These are phyloP conservation scores for Colletotrichum caudatum DNA, from an alignment of 2,329 filamentous ascomycete genomes.

Conservation along the genomic window DNA sequence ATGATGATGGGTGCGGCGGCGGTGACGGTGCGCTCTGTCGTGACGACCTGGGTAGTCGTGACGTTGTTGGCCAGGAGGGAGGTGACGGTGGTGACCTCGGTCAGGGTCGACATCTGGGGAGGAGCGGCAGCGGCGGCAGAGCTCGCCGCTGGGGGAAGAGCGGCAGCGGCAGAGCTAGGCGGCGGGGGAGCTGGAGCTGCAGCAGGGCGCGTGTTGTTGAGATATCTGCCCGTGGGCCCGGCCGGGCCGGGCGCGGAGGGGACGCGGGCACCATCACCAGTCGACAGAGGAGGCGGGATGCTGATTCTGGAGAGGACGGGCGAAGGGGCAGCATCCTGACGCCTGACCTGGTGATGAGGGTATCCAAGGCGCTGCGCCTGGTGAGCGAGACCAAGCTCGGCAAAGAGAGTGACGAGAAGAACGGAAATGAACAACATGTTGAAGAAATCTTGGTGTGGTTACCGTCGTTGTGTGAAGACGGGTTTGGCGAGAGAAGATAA, in stretches of 20 bases:
- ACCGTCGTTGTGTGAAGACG: conserved; percentile 10
- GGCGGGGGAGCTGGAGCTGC: background rate
- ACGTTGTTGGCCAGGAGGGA: conserved; percentile 28
- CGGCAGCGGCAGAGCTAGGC: conserved; percentile 14
- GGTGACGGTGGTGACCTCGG: conserved; percentile 33
- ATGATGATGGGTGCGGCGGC: conserved; percentile 33
- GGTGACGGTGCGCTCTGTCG: conserved; percentile 36
- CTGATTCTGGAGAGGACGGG: conserved; percentile 35
- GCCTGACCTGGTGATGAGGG: conserved; percentile 19
- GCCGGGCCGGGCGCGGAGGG: background rate
- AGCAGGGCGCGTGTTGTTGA: conserved; percentile 37
- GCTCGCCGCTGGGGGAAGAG: background rate
- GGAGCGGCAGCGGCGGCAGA: conserved; percentile 14
- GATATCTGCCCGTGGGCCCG: conserved; percentile 34
- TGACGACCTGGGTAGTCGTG: conserved; percentile 40
- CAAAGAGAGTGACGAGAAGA: conserved; percentile 32
- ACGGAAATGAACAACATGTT: conserved; percentile 36
- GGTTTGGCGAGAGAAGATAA: conserved; percentile 22
- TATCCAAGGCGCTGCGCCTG: conserved; percentile 17
- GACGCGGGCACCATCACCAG: conserved; percentile 18
- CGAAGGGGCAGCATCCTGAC: conserved; percentile 21
- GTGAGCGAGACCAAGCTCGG: conserved; percentile 37
- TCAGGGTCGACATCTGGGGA: conserved; percentile 30
- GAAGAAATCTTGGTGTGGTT: conserved; percentile 22
- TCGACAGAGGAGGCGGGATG: conserved; percentile 26